A percentile compares a stretch with the other conserved stretches of the same genome.
phyloP scores from a whole-genome alignment of 768 basidiomycete species.

The Tricholoma furcatifolium region DNA sequence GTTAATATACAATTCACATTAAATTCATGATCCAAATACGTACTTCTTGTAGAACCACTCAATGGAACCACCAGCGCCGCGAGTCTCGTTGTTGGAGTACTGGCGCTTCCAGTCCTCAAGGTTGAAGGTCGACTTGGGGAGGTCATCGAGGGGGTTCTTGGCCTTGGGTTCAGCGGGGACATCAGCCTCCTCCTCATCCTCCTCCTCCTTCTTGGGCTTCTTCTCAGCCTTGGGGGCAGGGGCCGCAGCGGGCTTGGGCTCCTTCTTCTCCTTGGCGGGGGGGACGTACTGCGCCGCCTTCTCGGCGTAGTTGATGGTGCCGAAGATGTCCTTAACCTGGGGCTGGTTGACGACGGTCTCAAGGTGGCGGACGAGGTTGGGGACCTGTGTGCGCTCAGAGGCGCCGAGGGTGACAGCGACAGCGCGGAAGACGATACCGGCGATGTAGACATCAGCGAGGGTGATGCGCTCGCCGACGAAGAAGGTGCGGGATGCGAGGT shows the following conservation, averaged over 20 bases:
- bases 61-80: slow-evolving; percentile 75
- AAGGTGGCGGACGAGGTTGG: slow-evolving; percentile 78
- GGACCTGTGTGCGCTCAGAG: slow-evolving; percentile 57
- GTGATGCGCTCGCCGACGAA: slow-evolving; percentile 94
- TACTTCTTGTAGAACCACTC: slow-evolving; percentile 98
- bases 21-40: too few relatives aligned
- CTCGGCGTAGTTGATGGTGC: slow-evolving; percentile 58
- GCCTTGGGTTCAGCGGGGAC: slow-evolving; percentile 80
- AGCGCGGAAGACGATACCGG: slow-evolving; percentile 52
- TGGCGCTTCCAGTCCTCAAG: slow-evolving; percentile 96
- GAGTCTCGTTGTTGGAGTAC: slow-evolving; percentile 97
- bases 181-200: slow-evolving; percentile 74
- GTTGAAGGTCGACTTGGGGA: slow-evolving; percentile 86
- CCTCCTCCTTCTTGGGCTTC: slow-evolving; percentile 86
- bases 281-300: slow-evolving; percentile 70
- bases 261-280: slow-evolving; percentile 77
- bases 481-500: slow-evolving; percentile 80
- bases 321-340: slow-evolving; percentile 64
- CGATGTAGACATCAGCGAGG: slow-evolving; percentile 81
- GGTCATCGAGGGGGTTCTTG: slow-evolving; percentile 92
- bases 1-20: too few relatives aligned
- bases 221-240: slow-evolving; percentile 54
- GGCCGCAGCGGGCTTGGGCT: slow-evolving; percentile 50
- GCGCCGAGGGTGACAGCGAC: slow-evolving; percentile 66
- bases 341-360: slow-evolving; percentile 90